phyloP scores from a whole-genome alignment of 768 basidiomycete species.

The Boletus sensibilis region DNA sequence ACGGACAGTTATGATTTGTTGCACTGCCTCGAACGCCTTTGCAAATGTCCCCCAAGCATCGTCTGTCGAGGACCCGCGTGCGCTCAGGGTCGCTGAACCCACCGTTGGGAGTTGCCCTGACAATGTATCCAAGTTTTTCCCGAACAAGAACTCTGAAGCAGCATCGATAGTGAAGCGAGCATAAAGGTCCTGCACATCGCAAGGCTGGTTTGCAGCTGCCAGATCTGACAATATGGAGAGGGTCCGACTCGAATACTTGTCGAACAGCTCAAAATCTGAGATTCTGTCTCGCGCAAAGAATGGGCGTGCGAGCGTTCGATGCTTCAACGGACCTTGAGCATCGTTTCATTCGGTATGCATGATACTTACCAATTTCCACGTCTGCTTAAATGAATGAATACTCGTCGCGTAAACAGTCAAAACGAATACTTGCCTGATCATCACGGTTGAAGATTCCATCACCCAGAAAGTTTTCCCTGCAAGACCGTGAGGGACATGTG shows the following conservation, averaged over 20 bases:
- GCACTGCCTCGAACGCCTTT: slow-evolving; percentile 43
- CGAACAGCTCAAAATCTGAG: slow-evolving; percentile 68
- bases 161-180: slow-evolving; percentile 68
- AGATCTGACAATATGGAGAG: slow-evolving; percentile 47
- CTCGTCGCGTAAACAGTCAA: background rate
- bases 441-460: slow-evolving; percentile 78
- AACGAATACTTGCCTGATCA: slow-evolving; percentile 49
- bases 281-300: slow-evolving; percentile 75
- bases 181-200: slow-evolving; percentile 68
- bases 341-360: background rate
- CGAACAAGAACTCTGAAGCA: slow-evolving; percentile 73
- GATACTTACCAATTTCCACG: slow-evolving; percentile 61
- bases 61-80: slow-evolving; percentile 58
- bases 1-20: slow-evolving; percentile 36
- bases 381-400: slow-evolving; percentile 30
- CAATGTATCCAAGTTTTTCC: slow-evolving; percentile 60
- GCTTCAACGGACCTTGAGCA: slow-evolving; percentile 39
- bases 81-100: slow-evolving; percentile 44
- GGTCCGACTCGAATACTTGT: slow-evolving; percentile 49
- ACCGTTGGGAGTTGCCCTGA: slow-evolving; percentile 52
- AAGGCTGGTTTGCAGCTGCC: slow-evolving; percentile 39
- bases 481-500: slow-evolving; percentile 9
- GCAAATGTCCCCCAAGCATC: slow-evolving; percentile 60
- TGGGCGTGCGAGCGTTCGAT: slow-evolving; percentile 64
- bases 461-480: slow-evolving; percentile 56